A percentile compares a stretch with the other conserved stretches of the same genome.
phyloP scores from a whole-genome alignment of 2,329 filamentous ascomycete genomes.

The Epichloe sp. region DNA sequence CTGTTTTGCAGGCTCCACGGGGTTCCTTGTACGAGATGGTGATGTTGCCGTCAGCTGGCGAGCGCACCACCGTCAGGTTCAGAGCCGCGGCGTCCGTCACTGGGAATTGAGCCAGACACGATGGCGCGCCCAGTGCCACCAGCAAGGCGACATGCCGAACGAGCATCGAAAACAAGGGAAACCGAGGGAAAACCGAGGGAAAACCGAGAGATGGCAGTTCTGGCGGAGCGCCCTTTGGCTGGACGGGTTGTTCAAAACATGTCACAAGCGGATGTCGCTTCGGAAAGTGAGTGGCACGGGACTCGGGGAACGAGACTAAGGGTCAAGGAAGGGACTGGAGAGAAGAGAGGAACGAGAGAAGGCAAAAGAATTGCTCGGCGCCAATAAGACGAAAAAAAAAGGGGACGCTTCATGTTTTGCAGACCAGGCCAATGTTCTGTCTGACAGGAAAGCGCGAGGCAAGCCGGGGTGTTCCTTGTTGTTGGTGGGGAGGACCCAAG shows the following conservation, averaged over 20 bases:
- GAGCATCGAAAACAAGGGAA: slow-evolving; percentile 5
- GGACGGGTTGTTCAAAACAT: background rate
- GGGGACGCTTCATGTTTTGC: no score
- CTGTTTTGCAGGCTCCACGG: slow-evolving; percentile 49
- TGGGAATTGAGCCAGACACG: slow-evolving; percentile 20
- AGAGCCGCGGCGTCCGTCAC: slow-evolving; percentile 15
- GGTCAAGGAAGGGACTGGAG: no score
- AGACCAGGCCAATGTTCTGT: background rate
- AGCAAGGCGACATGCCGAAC: slow-evolving; percentile 9
- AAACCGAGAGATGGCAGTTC: background rate
- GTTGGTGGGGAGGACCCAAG: background rate
- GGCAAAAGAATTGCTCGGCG: background rate
- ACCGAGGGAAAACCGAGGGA: background rate
- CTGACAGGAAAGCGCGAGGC: background rate
- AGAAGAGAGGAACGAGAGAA: background rate
- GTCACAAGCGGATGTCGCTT: background rate
- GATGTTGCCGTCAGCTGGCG: slow-evolving; percentile 49
- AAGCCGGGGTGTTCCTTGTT: no score
- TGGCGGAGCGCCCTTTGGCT: background rate
- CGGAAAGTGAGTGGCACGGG: background rate
- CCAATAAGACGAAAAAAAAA: background rate
- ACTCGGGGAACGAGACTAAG: no score
- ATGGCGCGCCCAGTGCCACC: slow-evolving; percentile 4
- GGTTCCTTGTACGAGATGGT: slow-evolving; percentile 55
- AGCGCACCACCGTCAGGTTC: slow-evolving; percentile 43